Base-by-base conservation (phyloP, 2,329 filamentous ascomycete species). In the Colletotrichum cereale region DNA sequence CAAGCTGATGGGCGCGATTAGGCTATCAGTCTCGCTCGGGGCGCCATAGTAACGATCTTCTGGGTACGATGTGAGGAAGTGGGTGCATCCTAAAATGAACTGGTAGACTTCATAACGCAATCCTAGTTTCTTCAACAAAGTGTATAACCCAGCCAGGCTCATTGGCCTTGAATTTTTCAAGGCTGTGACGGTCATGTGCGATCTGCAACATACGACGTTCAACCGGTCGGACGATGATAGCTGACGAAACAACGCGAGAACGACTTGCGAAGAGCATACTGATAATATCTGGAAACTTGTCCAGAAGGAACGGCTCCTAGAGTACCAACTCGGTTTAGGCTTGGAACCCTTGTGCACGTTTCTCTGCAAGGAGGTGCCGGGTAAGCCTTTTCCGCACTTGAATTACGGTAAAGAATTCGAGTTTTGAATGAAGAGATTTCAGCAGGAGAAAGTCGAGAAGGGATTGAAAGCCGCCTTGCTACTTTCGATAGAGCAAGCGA, bases 301-400 rank as follows among this genome's bases (percentile, higher is more conserved):
- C 5, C 62, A 69, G 0, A 44, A 38, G 21, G 74, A 75, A n/a
- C 73, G 65, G 1, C 56, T 75, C 18, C 75, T 84, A 6, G 81
- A 83, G 44, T 83, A 78, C 77, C 74, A 78, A 26, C 75, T 81
- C 1, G 74, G 78, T 36, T 79, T 83, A 31, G 82, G 82, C 18
- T 84, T 82, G 82, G 78, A 75, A 50, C 81, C 82, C 3, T 78
- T 84, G 7, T 84, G 82, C 73, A 62, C 75, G 48, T 84, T 84
- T 60, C 74, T 84, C 8, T 78, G 76, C 44, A 80, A 80, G 68
- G 75, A 77, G 0, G 74, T 82, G 0, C 81, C 82, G 0, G 72
- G 77, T 2, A 67, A 75, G 40, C 65, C 73, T 21, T 83, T 82
- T 65, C 81, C 81, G 1, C 77, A 77, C 52, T 75, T 77, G 7